These are phyloP conservation scores for Boletus semigastroideus DNA, from an alignment of 1,284 basidiomycete genomes.

Conservation along the genomic window DNA sequence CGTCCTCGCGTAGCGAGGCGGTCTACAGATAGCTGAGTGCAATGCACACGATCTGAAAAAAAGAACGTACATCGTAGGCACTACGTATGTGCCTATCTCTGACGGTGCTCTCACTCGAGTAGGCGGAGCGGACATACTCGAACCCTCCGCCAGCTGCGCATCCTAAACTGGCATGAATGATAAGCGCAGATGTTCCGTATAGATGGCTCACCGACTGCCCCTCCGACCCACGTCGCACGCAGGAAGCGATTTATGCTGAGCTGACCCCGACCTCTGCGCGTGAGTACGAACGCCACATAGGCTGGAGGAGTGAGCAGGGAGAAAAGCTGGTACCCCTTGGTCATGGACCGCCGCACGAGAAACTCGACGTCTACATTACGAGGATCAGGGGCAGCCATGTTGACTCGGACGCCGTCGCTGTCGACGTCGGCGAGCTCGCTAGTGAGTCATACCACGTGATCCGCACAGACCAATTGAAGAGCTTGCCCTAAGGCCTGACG, in stretches of 20 bases:
- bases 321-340: slow-evolving; percentile 61
- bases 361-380: slow-evolving; percentile 29
- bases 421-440: background rate
- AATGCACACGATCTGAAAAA: background rate
- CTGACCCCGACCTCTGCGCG: slow-evolving; percentile 50
- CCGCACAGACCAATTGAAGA: slow-evolving; percentile 29
- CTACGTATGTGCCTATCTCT: slow-evolving; percentile 40
- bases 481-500: slow-evolving; percentile 30
- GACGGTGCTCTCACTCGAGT: slow-evolving; percentile 40
- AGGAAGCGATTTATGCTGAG: slow-evolving; percentile 60
- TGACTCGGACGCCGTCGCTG: slow-evolving; percentile 10
- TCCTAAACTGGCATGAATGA: slow-evolving; percentile 22
- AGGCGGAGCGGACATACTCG: slow-evolving; percentile 45
- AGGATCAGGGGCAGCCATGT: slow-evolving; percentile 15
- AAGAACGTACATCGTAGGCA: slow-evolving; percentile 54
- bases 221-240: slow-evolving; percentile 69
- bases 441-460: slow-evolving; percentile 24
- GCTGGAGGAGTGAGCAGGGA: slow-evolving; percentile 60
- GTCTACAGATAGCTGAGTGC: slow-evolving; percentile 39
- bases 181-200: background rate
- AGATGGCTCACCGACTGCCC: slow-evolving; percentile 44
- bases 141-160: slow-evolving; percentile 43
- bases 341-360: slow-evolving; percentile 62
- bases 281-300: slow-evolving; percentile 53
- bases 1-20: slow-evolving; percentile 56